Base-by-base conservation (phyloP, 306 rosid genomes). In the Cucumis sativus region DNA sequence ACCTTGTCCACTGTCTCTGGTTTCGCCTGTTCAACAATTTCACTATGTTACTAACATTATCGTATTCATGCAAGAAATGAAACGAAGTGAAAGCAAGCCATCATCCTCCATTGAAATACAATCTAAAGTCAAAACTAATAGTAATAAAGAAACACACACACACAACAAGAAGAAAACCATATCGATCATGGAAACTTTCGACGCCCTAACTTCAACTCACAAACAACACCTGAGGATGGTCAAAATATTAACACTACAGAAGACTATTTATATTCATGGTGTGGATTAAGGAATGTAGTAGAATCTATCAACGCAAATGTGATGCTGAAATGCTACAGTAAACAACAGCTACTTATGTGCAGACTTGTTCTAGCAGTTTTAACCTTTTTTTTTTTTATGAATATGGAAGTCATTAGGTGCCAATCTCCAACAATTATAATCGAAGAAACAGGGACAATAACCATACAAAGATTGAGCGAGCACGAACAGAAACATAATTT, bases 1-100 rank as follows among this genome's bases (percentile, higher is more conserved):
- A 92, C 98, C 91, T 92, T 90, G 10, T 85, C 0, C 84, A 95
- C 88, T 28, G 98, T 95, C 85, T 95, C 93, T 10, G 89, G 91
- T 75, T 89, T 92, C 56, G 98, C 97, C 98, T 95, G 87, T 77
- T 18, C 65, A 79, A 69, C 69, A 73, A 73, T 61, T 73, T 49
- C 61, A 47, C 39, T 14, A 13, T 6, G 16, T 51, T 15, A 16
- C 59, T 51, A 49, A 10, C 25, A 52, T 73, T 9, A 5, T 17
- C 47, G 21, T 10, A 73, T 73, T 2, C 14, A 71, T 73, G 62
- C 43, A 30, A 10, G 9, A 51, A 52, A 9, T 0, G 40, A 73
- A 52, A 28, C 1, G 25, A 23, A 23, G 25, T 23, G 16, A 2
- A 70, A 15, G 7, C 10, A 33, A 33, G 4, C 35, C 4, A 33